Evolutionary conservation across 306 rosid species (phyloP).

Genomic region (Luffa acutangula): DNA sequence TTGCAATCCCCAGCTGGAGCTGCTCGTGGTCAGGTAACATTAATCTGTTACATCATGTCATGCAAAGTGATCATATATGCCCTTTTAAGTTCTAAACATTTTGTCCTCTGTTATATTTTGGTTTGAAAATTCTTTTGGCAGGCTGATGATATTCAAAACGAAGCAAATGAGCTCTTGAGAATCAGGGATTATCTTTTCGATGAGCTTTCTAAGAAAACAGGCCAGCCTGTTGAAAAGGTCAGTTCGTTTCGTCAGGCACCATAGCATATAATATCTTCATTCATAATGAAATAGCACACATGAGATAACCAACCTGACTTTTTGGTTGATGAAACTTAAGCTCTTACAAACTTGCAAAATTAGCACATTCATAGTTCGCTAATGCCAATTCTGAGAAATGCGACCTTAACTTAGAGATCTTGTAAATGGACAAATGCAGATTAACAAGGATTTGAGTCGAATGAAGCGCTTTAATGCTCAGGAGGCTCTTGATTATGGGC

Average conservation of each 20-base stretch:
- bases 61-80: background rate
- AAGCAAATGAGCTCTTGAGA: conserved; percentile 83
- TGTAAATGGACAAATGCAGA: conserved; percentile 34
- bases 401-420: background rate
- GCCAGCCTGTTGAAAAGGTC: conserved; percentile 87
- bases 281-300: background rate
- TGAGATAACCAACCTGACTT: background rate
- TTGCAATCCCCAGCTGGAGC: conserved; percentile 81
- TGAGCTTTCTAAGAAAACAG: conserved; percentile 67
- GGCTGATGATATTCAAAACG: conserved; percentile 90
- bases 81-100: background rate
- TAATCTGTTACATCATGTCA: background rate
- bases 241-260: conserved; percentile 20
- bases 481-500: conserved; percentile 91
- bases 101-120: background rate
- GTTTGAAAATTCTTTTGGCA: conserved; percentile 18
- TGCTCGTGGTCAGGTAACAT: conserved; percentile 90
- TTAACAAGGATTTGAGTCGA: conserved; percentile 51
- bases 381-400: background rate
- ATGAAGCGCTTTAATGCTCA: conserved; percentile 61
- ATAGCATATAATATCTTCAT: conserved; percentile 9
- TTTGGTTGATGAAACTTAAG: background rate
- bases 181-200: conserved; percentile 62
- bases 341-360: background rate
- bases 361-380: background rate